A percentile compares a stretch with the other conserved stretches of the same genome.
These are phyloP conservation scores for Chenopodium album DNA, from an alignment of 148 eudicot species.

Conservation along the genomic window DNA sequence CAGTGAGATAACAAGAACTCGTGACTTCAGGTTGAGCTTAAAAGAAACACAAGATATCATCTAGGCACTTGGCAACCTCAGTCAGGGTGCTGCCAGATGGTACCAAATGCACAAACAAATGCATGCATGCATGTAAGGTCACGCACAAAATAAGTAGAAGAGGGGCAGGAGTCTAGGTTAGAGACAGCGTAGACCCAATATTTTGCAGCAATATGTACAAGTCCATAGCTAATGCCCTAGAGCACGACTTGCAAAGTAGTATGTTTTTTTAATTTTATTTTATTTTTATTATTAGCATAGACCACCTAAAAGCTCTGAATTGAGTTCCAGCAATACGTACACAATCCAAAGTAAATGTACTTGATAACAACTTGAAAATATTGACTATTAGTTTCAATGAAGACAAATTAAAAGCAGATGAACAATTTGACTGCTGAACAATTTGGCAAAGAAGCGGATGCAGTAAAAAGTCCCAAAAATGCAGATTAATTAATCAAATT, in stretches of 20 bases:
- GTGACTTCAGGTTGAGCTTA: background rate
- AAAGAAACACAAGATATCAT: background rate
- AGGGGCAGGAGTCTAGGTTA: background rate
- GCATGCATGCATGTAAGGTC: constrained; percentile 4
- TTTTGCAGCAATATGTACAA: background rate
- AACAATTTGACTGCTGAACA: no score
- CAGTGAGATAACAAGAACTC: background rate
- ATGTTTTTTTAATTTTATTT: background rate
- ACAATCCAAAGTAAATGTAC: background rate
- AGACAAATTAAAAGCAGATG: background rate
- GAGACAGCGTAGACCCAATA: background rate
- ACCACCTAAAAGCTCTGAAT: background rate
- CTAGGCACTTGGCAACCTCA: background rate
- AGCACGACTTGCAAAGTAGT: no score
- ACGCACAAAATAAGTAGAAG: background rate
- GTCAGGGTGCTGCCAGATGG: background rate
- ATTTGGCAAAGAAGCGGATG: background rate
- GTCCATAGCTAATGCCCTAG: no score
- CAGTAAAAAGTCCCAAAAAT: background rate
- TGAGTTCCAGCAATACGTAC: background rate
- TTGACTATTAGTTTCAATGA: background rate
- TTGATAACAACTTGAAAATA: background rate
- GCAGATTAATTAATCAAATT: background rate
- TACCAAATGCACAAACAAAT: background rate
- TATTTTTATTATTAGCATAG: background rate